Base-by-base conservation (phyloP, 139 green algal genomes). In the Chlamydomonas applanata region DNA sequence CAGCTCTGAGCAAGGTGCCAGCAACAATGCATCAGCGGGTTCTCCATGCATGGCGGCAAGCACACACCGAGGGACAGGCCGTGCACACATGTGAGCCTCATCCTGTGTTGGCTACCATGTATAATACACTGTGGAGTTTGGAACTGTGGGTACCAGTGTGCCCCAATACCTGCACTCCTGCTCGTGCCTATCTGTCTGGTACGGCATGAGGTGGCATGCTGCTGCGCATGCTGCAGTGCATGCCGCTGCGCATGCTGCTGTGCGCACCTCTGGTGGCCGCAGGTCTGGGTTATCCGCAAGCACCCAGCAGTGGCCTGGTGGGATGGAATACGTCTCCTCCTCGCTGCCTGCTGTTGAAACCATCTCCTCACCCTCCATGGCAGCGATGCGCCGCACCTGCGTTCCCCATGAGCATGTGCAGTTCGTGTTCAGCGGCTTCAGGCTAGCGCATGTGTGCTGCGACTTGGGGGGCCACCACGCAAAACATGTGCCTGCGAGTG, bases 281-380 rank as follows among this genome's bases (percentile, higher is more conserved):
- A 97, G 67, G 33, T 82, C 33, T 45, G 85, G 77, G 63, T 94
- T 94, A 79, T 97, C 92, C 4, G 91, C 89, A 36, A 97, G 69
- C 40, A 97, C 90, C 92, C 92, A 97, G 82, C 88, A 94, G 49
- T 94, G 83, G n/a, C 88, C 90, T 61, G 40, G 40, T 49, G 40
- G 40, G 40, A 49, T 49, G 7, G 40, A 19, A 11, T 49, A 49
- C 7, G 40, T 49, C 7, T 79, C 73, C 14, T 70, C 74, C 16
- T 53, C 66, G 3, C 46, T 46, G 27, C 75, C 56, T 0, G 72
- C 52, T 0, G 80, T 72, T 3, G 82, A 81, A 0, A 90, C 76
- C 84, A 97, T 89, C 74, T 94, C 86, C 16, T 90, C 79, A 0
- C 88, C 89, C 60, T 90, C 85, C 40, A 93, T 56, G 3, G 92